Percentiles rank a stretch among this genome's conserved stretches.
phyloP scores from a whole-genome alignment of 768 basidiomycete genomes.

The Sarcodon sp. region DNA sequence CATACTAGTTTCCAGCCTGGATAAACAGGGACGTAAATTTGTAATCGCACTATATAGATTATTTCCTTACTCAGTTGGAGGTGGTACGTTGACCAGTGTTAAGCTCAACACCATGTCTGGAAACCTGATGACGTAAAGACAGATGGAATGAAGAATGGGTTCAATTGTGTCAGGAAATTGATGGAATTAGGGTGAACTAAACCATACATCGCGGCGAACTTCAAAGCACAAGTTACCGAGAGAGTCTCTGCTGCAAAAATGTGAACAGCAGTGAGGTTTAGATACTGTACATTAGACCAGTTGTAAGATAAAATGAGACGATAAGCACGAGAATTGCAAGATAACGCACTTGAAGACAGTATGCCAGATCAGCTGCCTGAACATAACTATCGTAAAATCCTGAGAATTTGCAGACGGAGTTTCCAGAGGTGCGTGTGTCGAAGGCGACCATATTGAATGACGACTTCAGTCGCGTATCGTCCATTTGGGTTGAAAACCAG shows the following conservation, averaged over 20 bases:
- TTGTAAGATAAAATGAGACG: not conserved
- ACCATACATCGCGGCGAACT: slow-evolving; percentile 55
- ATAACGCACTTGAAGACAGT: slow-evolving; percentile 42
- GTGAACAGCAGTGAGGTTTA: slow-evolving; percentile 57
- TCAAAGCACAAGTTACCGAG: slow-evolving; percentile 42
- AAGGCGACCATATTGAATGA: slow-evolving; percentile 65
- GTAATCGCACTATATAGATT: not conserved
- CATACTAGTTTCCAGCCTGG: slow-evolving; percentile 45
- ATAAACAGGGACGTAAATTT: not conserved
- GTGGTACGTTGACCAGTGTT: slow-evolving; percentile 54
- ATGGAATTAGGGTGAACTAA: not conserved
- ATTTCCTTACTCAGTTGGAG: slow-evolving; percentile 47
- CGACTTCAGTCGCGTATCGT: slow-evolving; percentile 45
- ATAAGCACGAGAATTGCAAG: not conserved
- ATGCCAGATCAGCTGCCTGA: slow-evolving; percentile 65
- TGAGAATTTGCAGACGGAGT: slow-evolving; percentile 37
- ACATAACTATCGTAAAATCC: slow-evolving; percentile 64
- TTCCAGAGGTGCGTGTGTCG: slow-evolving; percentile 55
- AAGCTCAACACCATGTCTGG: slow-evolving; percentile 60
- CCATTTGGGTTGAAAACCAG: slow-evolving; percentile 57
- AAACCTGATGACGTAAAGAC: slow-evolving; percentile 30
- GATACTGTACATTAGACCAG: slow-evolving; percentile 23
- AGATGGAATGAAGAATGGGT: no score
- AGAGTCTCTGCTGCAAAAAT: slow-evolving; percentile 57
- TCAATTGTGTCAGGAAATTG: not conserved